phyloP scores from a whole-genome alignment of 148 eudicot species.

The Fallopia convolvulus region DNA sequence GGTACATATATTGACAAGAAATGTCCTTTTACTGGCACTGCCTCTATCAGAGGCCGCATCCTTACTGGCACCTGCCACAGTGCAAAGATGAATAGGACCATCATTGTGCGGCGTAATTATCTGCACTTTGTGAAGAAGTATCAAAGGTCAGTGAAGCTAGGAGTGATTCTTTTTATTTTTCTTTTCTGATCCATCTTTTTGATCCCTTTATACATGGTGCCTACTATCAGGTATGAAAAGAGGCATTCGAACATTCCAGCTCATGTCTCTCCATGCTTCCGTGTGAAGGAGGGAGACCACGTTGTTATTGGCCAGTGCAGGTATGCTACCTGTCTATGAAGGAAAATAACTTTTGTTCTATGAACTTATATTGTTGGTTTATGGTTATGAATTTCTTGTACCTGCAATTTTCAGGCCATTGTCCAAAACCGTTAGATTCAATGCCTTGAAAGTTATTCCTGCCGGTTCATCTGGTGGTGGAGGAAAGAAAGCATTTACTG shows the following conservation, averaged over 20 bases:
- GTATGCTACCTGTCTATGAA: constrained; percentile 1
- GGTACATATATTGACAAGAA: constrained; percentile 81
- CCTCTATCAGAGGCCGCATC: constrained; percentile 74
- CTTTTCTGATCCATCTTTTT: neutral
- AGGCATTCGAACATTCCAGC: constrained; percentile 59
- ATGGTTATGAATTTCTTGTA: neutral
- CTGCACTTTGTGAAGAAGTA: constrained; percentile 74
- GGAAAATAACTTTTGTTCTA: neutral
- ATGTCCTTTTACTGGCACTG: constrained; percentile 72
- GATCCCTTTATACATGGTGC: neutral
- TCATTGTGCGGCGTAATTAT: constrained; percentile 66
- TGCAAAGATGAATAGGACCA: constrained; percentile 81
- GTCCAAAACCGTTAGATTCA: constrained; percentile 57
- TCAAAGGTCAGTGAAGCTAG: constrained; percentile 32
- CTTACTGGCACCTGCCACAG: constrained; percentile 80
- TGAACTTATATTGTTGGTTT: neutral
- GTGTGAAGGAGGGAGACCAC: constrained; percentile 63
- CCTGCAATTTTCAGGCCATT: constrained; percentile 30
- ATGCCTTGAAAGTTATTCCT: constrained; percentile 57
- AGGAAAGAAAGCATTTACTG: constrained; percentile 55
- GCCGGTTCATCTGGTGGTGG: constrained; percentile 47
- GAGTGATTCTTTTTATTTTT: neutral
- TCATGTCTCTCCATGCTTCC: constrained; percentile 55
- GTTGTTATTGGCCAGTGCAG: constrained; percentile 56
- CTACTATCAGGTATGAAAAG: constrained; percentile 35